Percentiles rank a stretch among this genome's conserved stretches.
Conservation (phyloP, 495 filamentous ascomycete genomes). For the Penicillium psychrofluorescens region DNA sequence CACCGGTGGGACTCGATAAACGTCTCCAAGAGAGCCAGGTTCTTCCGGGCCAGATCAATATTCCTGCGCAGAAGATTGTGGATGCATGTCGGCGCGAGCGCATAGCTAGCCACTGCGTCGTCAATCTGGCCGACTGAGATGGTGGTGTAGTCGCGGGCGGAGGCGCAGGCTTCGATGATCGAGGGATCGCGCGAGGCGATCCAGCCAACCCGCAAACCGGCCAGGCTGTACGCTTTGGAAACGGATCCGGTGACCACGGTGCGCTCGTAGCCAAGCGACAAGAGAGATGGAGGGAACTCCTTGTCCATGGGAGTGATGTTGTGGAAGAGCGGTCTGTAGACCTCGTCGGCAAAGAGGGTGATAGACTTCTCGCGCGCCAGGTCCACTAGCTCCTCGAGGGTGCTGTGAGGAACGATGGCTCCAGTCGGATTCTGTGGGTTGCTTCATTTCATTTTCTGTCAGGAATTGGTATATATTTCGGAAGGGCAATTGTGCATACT, state of each 20-base stretch:
- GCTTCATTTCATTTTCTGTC: constrained; percentile 42
- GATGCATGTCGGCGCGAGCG: constrained; percentile 57
- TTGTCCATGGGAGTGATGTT: constrained; percentile 48
- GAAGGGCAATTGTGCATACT: constrained; percentile 27
- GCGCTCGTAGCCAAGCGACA: constrained; percentile 64
- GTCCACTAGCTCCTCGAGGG: constrained; percentile 54
- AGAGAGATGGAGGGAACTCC: constrained; percentile 59
- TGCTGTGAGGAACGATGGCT: constrained; percentile 54
- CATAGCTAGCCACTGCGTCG: constrained; percentile 71
- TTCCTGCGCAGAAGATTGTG: constrained; percentile 63
- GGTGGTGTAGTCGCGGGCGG: constrained; percentile 73
- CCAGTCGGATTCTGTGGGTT: constrained; percentile 91
- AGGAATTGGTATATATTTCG: not conserved
- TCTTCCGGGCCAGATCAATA: constrained; percentile 60
- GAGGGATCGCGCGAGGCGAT: constrained; percentile 57
- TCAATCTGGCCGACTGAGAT: constrained; percentile 81
- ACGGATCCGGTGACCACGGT: constrained; percentile 71
- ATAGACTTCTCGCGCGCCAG: constrained; percentile 58
- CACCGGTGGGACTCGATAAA: constrained; percentile 60
- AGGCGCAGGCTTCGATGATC: constrained; percentile 58
- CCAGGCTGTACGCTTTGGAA: constrained; percentile 81
- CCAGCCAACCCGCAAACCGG: constrained; percentile 81
- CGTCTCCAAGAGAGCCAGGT: constrained; percentile 57
- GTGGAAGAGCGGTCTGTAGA: constrained; percentile 88
- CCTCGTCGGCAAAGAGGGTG: constrained; percentile 71